These are phyloP conservation scores for Plasmodium chabaudi DNA, from an alignment of 169 alveolate species.

Conservation along the genomic window DNA sequence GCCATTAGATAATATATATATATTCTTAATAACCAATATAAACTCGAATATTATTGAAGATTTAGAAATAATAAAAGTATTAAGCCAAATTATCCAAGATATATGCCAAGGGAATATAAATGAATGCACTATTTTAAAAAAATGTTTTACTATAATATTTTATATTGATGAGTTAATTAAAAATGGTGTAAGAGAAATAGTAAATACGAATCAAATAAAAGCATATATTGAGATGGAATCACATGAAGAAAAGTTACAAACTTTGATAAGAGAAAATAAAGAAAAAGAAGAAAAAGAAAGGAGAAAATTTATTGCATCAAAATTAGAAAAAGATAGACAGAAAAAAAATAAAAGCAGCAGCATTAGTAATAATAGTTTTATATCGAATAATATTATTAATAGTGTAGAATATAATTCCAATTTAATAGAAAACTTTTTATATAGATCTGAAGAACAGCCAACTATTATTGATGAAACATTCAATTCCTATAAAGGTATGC, in stretches of 20 bases:
- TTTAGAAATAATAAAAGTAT: conserved; percentile 81
- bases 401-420: conserved; percentile 34
- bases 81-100: conserved; percentile 85
- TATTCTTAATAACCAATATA: conserved; percentile 85
- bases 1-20: conserved; percentile 84
- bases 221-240: conserved; percentile 87
- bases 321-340: conserved; percentile 90
- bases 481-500: conserved; percentile 57
- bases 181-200: conserved; percentile 81
- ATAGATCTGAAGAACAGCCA: conserved; percentile 37
- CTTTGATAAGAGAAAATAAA: conserved; percentile 80
- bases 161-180: conserved; percentile 86
- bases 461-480: conserved; percentile 45
- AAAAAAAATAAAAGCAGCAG: conserved; percentile 69
- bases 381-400: conserved; percentile 35
- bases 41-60: conserved; percentile 86
- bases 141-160: conserved; percentile 83
- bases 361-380: conserved; percentile 16
- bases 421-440: conserved; percentile 28
- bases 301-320: conserved; percentile 90
- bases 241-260: conserved; percentile 85
- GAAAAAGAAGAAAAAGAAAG: conserved; percentile 93
- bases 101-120: conserved; percentile 77
- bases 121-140: conserved; percentile 81
- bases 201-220: conserved; percentile 83